Conservation (phyloP, 495 filamentous ascomycete genomes). For the Penicillium fimorum region DNA sequence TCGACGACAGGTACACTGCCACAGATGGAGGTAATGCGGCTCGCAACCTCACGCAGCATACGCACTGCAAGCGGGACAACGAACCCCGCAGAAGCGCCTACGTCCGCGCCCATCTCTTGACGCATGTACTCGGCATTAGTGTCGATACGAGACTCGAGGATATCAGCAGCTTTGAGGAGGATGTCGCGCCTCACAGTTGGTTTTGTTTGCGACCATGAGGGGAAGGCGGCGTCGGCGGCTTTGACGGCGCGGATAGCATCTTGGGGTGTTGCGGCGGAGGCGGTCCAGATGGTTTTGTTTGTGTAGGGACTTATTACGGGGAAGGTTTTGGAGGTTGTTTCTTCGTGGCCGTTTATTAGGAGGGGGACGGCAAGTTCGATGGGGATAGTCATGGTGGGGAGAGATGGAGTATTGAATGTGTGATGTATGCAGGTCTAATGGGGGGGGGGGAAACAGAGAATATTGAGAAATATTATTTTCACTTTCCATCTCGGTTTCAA, state of each 20-base stretch:
- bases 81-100: constrained; percentile 50
- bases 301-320: constrained; percentile 66
- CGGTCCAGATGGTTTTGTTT: constrained; percentile 60
- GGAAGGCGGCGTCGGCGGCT: constrained; percentile 67
- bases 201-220: constrained; percentile 66
- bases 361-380: constrained; percentile 55
- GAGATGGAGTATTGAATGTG: too few relatives aligned
- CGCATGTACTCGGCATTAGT: constrained; percentile 62
- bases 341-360: constrained; percentile 67
- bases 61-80: constrained; percentile 59
- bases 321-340: constrained; percentile 55
- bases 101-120: constrained; percentile 67
- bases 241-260: constrained; percentile 64
- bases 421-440: not conserved
- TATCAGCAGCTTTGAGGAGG: constrained; percentile 67
- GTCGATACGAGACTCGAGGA: constrained; percentile 59
- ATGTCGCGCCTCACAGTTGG: constrained; percentile 66
- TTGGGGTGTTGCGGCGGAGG: constrained; percentile 56
- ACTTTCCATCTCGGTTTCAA: not conserved
- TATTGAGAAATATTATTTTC: not conserved
- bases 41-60: constrained; percentile 69
- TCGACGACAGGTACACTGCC: constrained; percentile 62
- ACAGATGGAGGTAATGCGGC: constrained; percentile 58
- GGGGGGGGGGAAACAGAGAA: too few relatives aligned
- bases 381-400: not conserved